Base-by-base conservation (phyloP, 208 protist genomes). In the Trypanosoma caninum region DNA sequence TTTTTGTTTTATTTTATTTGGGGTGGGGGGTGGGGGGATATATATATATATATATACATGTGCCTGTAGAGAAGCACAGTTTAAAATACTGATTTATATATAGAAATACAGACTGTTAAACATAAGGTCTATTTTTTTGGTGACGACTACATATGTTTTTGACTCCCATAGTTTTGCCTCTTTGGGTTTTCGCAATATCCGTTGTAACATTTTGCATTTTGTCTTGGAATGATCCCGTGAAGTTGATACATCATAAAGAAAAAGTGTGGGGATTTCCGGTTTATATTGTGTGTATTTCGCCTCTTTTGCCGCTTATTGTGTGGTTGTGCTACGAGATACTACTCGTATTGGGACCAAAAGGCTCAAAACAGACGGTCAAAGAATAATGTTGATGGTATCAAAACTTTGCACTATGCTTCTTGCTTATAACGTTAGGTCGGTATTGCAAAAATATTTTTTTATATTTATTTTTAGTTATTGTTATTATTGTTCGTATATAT, bases 251-350 rank as follows among this genome's bases (percentile, higher is more conserved):
- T 53, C 77, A 90, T 66, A 67, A 65, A 50, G 73, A 80, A 1
- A 76, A 86, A 64, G 73, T 90, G 67, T 42, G 79, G 57, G 78
- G 74, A 54, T 59, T 87, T 33, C 82, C 80, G 22, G 80, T 76
- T 7, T 62, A 60, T 31, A 62, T 60, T 10, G 81, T 79, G 56
- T 78, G 70, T 60, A 30, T 86, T 22, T 60, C 53, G 6, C 56
- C 84, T 18, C 46, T 84, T 11, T 63, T 89, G 8, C 83, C 78
- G 0, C 18, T 90, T 6, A 50, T 74, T 28, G 74, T 93, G 31
- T 74, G 80, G 54, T n/a, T 77, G 30, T 50, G 66, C 28, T 93
- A 91, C 69, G 73, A 86, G 25, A 50, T 60, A 27, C 55, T 72
- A 7, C 38, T 89, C 57, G 65, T 59, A 41, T 33, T 89, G 20